Evolutionary conservation across 176 grass and related monocot species (phyloP).

Genomic region (Alloteropsis semialata): DNA sequence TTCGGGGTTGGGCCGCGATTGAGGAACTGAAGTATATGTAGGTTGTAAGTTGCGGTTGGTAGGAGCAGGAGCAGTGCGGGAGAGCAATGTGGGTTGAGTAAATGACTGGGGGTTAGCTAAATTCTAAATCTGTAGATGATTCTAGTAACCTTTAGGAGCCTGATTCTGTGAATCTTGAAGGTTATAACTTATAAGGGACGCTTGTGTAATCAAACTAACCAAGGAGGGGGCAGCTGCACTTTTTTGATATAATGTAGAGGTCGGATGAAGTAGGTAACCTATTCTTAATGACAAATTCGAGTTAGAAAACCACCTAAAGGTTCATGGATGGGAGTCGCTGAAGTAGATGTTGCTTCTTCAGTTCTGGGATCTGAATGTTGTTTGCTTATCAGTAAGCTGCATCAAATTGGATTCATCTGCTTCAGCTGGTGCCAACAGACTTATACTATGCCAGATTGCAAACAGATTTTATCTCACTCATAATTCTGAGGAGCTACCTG

Average conservation of each 20-base stretch:
- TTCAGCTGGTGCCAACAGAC: background rate
- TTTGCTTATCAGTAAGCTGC: background rate
- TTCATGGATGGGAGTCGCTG: background rate
- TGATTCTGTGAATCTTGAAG: background rate
- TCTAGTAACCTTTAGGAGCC: background rate
- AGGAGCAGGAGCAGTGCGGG: background rate
- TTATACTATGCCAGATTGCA: background rate
- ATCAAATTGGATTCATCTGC: background rate
- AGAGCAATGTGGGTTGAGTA: slow-evolving; percentile 4
- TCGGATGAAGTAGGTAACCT: background rate
- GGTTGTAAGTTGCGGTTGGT: background rate
- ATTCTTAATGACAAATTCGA: background rate
- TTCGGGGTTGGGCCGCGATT: background rate
- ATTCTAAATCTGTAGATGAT: background rate
- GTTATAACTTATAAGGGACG: background rate
- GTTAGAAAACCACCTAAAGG: background rate
- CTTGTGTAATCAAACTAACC: background rate
- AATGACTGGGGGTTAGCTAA: background rate
- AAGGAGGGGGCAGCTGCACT: background rate
- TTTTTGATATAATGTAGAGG: background rate
- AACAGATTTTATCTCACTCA: background rate
- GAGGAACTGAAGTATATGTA: background rate
- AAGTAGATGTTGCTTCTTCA: background rate
- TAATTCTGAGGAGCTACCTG: background rate
- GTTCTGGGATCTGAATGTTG: background rate